phyloP scores from a whole-genome alignment of 306 rosid species.

The Cucurbita ficifolia region DNA sequence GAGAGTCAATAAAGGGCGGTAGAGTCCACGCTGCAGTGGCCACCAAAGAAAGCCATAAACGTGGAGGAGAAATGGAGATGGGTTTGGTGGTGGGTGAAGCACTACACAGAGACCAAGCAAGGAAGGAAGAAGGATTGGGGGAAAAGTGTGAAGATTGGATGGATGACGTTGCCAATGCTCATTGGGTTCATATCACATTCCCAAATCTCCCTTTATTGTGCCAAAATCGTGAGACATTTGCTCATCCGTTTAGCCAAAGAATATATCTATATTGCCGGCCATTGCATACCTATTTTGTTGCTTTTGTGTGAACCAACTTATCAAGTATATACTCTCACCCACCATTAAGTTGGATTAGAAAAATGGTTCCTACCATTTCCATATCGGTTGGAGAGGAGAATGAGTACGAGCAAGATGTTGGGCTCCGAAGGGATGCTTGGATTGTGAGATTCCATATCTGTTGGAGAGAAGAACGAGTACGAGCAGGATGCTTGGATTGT shows the following conservation, averaged over 20 bases:
- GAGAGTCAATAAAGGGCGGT: not conserved
- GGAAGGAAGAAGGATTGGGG: not conserved
- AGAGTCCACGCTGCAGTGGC: not conserved
- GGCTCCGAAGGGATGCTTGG: too few relatives aligned
- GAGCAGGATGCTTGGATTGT: too few relatives aligned
- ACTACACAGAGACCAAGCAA: not conserved
- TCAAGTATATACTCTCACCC: too few relatives aligned
- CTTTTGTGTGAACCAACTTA: too few relatives aligned
- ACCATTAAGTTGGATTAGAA: too few relatives aligned
- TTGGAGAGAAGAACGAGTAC: too few relatives aligned
- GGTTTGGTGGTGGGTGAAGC: not conserved
- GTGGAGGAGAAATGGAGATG: not conserved
- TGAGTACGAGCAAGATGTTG: too few relatives aligned
- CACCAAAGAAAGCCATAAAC: not conserved
- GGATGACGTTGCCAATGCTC: not conserved
- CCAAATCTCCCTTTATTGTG: not conserved
- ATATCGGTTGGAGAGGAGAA: too few relatives aligned
- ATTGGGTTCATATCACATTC: not conserved
- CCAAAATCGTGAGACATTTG: not conserved
- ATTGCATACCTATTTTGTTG: too few relatives aligned
- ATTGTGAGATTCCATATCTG: too few relatives aligned
- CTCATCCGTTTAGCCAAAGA: not conserved
- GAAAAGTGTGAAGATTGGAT: not conserved
- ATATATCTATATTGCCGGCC: too few relatives aligned
- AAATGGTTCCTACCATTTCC: too few relatives aligned